A percentile compares a stretch with the other conserved stretches of the same genome.
phyloP scores from a whole-genome alignment of 83 land plant genomes.

The Diphasiastrum complanatum region DNA sequence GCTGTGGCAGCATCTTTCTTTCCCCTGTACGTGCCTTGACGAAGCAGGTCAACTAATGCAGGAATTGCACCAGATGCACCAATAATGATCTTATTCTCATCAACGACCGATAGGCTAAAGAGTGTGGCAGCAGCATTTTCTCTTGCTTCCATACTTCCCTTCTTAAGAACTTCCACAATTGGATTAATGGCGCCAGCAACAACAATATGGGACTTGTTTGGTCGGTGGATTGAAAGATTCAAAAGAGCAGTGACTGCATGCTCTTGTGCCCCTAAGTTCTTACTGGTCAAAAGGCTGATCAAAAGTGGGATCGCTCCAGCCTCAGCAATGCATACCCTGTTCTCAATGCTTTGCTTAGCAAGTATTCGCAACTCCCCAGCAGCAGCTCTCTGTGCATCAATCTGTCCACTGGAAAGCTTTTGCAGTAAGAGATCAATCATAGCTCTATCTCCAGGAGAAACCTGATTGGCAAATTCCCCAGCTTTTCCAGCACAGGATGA shows the following conservation, averaged over 20 bases:
- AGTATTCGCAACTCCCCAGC: constrained; percentile 41
- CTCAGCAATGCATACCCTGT: constrained; percentile 41
- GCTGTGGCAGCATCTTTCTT: constrained; percentile 34
- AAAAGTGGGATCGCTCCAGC: constrained; percentile 41
- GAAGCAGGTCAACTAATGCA: constrained; percentile 16
- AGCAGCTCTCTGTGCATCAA: constrained; percentile 21
- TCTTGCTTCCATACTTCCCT: constrained; percentile 34
- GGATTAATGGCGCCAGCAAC: constrained; percentile 27
- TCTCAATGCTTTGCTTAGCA: constrained; percentile 35
- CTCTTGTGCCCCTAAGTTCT: constrained; percentile 31
- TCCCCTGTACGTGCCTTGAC: constrained; percentile 16
- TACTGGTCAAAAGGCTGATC: constrained; percentile 25
- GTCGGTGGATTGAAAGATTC: constrained; percentile 36
- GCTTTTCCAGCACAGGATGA: not conserved
- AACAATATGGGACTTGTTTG: constrained; percentile 28
- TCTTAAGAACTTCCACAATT: constrained; percentile 31
- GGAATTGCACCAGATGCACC: constrained; percentile 26
- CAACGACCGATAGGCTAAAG: constrained; percentile 28
- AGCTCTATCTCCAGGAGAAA: constrained; percentile 6
- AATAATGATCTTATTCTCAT: constrained; percentile 26
- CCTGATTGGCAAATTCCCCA: not conserved
- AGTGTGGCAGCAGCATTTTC: constrained; percentile 46
- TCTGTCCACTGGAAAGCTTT: constrained; percentile 27
- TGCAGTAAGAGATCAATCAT: constrained; percentile 22
- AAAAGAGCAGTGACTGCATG: constrained; percentile 43